These are phyloP conservation scores for Fusarium coffeatum DNA, from an alignment of 2,329 filamentous ascomycete genomes.

Conservation along the genomic window DNA sequence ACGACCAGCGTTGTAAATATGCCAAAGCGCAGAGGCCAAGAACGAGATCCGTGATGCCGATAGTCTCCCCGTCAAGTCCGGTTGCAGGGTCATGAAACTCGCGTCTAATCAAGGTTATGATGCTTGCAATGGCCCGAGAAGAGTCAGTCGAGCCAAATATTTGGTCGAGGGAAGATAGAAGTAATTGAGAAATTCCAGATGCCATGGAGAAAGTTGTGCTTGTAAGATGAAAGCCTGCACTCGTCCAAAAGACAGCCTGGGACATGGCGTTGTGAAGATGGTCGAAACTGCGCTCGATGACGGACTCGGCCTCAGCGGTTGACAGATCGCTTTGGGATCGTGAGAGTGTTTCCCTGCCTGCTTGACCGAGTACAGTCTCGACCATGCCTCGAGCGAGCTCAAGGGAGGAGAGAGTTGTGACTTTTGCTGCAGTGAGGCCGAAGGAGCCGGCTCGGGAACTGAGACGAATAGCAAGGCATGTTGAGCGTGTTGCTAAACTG, in stretches of 20 bases:
- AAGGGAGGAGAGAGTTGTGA: constrained; percentile 68
- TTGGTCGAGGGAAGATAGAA: constrained; percentile 70
- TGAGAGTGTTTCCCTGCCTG: constrained; percentile 62
- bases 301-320: constrained; percentile 64
- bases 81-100: constrained; percentile 74
- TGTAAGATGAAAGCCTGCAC: constrained; percentile 69
- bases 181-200: constrained; percentile 67
- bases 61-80: constrained; percentile 67
- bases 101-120: constrained; percentile 71
- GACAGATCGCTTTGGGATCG: constrained; percentile 60
- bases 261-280: constrained; percentile 68
- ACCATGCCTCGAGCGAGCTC: constrained; percentile 67
- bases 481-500: constrained; percentile 70
- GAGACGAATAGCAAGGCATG: constrained; percentile 66
- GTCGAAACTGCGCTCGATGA: constrained; percentile 68
- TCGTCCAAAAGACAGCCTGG: constrained; percentile 70
- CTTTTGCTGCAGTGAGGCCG: constrained; percentile 64
- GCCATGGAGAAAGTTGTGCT: constrained; percentile 65
- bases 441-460: constrained; percentile 64
- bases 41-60: constrained; percentile 70
- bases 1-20: constrained; percentile 69
- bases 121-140: constrained; percentile 73
- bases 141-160: constrained; percentile 77
- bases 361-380: constrained; percentile 64
- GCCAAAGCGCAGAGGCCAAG: constrained; percentile 70